Base-by-base conservation (phyloP, 1,284 basidiomycete genomes). In the Pyrrhoderma noxium region DNA sequence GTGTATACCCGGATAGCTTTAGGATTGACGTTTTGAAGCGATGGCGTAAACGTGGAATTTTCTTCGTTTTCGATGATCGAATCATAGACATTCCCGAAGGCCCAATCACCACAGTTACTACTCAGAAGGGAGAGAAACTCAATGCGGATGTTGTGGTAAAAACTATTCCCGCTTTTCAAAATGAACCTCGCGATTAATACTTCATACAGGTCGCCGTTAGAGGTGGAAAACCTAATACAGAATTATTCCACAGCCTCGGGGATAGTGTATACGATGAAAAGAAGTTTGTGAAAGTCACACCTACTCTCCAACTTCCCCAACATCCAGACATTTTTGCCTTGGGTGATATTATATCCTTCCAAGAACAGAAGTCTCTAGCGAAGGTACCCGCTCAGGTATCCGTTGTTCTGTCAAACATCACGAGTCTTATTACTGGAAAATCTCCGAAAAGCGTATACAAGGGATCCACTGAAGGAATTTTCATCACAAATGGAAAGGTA, bases 401-500 rank as follows among this genome's bases (percentile, higher is more conserved):
- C 0, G 63, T 79, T 31, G 67, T 75, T 36, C 65, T 62, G 2
- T 61, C 69, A 27, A 84, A 83, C 54, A 58, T 80, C n/a, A 42
- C 72, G 1, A 66, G 67, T n/a, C 63, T 72, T 56, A 64, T 79
- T 40, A 59, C 59, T 3, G 71, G 70, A 22, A 60, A 60, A 14
- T 54, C 61, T 8, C 54, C 61, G 1, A 60, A 67, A 55, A 71
- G 69, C 55, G 59, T 59, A 13, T 85, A 85, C 63, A 72, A 74
- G 49, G 77, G 78, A 14, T 64, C 65, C 18, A 51, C 61, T 0
- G 81, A 85, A 62, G 54, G 76, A 52, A 79, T 85, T 43, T 38
- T 75, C 19, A 59, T 85, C 49, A 78, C 80, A 8, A 72, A 77
- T 52, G 82, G 82, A 50, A 78, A 69, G 73, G 82, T 82, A 48